Conservation (phyloP, 495 filamentous ascomycete genomes). For the Daldinia concentrica region DNA sequence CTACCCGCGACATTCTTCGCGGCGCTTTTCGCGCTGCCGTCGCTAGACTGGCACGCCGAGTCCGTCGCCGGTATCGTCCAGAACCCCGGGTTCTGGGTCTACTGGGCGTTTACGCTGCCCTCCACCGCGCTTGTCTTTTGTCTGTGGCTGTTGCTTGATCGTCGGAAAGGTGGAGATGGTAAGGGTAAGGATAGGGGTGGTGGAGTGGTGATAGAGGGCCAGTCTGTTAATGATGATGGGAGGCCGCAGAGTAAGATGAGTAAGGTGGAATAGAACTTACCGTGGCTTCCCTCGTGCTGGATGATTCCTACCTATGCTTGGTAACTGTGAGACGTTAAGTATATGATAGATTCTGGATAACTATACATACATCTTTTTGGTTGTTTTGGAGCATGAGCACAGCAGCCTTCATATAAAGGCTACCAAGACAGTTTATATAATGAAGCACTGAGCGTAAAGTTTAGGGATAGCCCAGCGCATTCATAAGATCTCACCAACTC, state of each 20-base stretch:
- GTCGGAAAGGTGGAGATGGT: background rate
- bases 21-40: conserved; percentile 50
- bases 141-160: conserved; percentile 38
- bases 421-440: too few relatives aligned
- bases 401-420: too few relatives aligned
- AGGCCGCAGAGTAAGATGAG: conserved; percentile 8
- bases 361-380: too few relatives aligned
- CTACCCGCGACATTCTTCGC: conserved; percentile 52
- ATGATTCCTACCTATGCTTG: too few relatives aligned
- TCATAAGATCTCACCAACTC: background rate
- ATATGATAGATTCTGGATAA: too few relatives aligned
- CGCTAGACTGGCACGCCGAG: conserved; percentile 46
- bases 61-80: conserved; percentile 32
- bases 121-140: conserved; percentile 40
- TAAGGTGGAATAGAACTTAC: conserved; percentile 6
- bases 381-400: too few relatives aligned
- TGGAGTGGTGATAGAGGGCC: background rate
- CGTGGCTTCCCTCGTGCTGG: background rate
- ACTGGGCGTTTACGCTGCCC: conserved; percentile 49
- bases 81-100: conserved; percentile 47
- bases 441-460: too few relatives aligned
- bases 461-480: background rate
- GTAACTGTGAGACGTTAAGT: too few relatives aligned
- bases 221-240: background rate
- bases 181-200: background rate